These are phyloP conservation scores for Yamadazyma philogaea DNA, from an alignment of 805 yeast genomes.

Conservation along the genomic window DNA sequence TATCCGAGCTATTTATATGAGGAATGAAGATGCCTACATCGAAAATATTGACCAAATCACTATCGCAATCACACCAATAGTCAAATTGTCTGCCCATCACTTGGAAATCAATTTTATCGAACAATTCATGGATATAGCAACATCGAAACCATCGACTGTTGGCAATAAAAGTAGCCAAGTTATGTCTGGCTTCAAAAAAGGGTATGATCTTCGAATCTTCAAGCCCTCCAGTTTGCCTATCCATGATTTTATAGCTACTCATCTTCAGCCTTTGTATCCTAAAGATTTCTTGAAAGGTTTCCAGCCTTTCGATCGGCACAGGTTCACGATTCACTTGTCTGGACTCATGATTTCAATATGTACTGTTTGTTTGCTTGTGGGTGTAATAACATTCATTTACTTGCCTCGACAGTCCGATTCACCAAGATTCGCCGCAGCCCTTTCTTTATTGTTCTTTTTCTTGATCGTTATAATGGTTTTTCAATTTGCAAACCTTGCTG, in stretches of 20 bases:
- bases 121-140: neutral
- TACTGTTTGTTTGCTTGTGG: slow-evolving; percentile 1
- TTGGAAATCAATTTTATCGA: neutral
- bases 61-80: slow-evolving; percentile 19
- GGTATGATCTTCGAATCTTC: neutral
- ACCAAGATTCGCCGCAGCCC: neutral
- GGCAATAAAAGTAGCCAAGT: slow-evolving; percentile 3
- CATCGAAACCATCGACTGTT: neutral
- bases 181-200: neutral
- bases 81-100: slow-evolving; percentile 6
- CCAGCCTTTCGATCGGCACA: neutral
- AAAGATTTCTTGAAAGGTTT: neutral
- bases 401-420: neutral
- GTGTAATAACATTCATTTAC: neutral
- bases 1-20: slow-evolving; percentile 17
- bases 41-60: slow-evolving; percentile 15
- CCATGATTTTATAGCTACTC: neutral
- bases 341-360: slow-evolving; percentile 3
- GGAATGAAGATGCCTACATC: slow-evolving; percentile 20
- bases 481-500: slow-evolving; percentile 1
- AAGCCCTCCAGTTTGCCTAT: neutral
- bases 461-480: neutral
- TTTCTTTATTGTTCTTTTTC: neutral
- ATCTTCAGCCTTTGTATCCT: slow-evolving; percentile 3
- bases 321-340: slow-evolving; percentile 8